Base-by-base conservation (phyloP, 352 stramenopile genomes). In the Phytophthora ramorum region DNA sequence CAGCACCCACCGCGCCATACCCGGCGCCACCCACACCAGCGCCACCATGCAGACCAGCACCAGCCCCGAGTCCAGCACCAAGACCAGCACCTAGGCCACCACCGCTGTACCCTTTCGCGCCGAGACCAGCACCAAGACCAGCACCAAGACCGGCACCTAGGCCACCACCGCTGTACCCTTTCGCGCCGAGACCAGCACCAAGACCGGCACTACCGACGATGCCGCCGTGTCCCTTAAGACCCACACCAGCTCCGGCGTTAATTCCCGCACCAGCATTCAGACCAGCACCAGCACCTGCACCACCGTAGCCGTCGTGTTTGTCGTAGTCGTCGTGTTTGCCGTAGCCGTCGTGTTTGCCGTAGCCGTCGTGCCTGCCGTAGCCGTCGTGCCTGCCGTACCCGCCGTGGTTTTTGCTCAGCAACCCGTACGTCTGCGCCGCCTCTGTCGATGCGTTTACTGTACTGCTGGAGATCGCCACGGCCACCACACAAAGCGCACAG, bases 401-500 rank as follows among this genome's bases (percentile, higher is more conserved):
- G 28, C 16, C 54, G 47, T 64, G 14, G 46, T 14, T 48, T 34
- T 51, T 65, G 47, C 20, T 37, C 12, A 51, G 19, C 37, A 40
- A 58, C n/a, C 47, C 57, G 26, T 51, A 57, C 26, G 46, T 63
- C 26, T 68, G 20, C 51, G 37, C 51, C 5, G 14, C 60, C 16
- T 62, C 50, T 4, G 50, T 52, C 7, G 61, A 48, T 10, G 51
- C 61, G 17, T 69, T 45, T 16, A 63, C 46, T 9, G 30, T 14
- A 13, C 8, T 41, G n/a, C 35, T 24, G 0, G 61, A 53, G 19
- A 63, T 35, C 10, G 52, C 37, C 34, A 57, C 35, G n/a, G 45
- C 44, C n/a, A 9, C 51, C 34, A 62, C 50, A 51, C 50, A 62
- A 26, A 69, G 38, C 16, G 61, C 45, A 16, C 41, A 53, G 44